Conservation (phyloP, 2,329 filamentous ascomycete genomes). For the Colletotrichum costaricense region DNA sequence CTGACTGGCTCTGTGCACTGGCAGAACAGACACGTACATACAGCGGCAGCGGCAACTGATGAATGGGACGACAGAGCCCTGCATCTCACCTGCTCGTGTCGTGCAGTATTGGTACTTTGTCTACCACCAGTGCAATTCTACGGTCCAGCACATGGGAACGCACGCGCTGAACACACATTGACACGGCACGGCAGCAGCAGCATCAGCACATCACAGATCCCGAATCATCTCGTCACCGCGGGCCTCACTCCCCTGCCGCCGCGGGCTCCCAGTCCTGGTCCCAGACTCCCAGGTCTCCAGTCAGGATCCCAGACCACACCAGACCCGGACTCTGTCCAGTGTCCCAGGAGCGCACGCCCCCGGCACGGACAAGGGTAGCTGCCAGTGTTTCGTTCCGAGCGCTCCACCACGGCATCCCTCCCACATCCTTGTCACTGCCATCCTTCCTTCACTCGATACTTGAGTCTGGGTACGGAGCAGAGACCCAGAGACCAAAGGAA, state of each 20-base stretch:
- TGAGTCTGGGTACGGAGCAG: background rate
- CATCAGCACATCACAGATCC: constrained; percentile 20
- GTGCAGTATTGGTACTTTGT: background rate
- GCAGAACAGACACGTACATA: constrained; percentile 16
- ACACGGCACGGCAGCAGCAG: constrained; percentile 23
- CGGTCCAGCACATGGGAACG: background rate
- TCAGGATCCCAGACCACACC: constrained; percentile 20
- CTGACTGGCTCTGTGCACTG: constrained; percentile 27
- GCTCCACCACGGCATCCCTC: constrained; percentile 31
- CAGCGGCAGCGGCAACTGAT: constrained; percentile 11
- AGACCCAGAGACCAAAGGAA: too few relatives aligned
- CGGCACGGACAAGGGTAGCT: constrained; percentile 36
- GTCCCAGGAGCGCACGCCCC: constrained; percentile 32
- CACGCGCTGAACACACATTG: background rate
- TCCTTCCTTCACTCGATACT: constrained; percentile 23
- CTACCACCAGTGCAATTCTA: background rate
- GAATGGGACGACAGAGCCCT: constrained; percentile 32
- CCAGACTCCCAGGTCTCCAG: background rate
- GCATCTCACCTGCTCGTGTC: background rate
- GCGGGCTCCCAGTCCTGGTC: constrained; percentile 27
- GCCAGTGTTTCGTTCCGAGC: constrained; percentile 36
- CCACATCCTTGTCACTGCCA: constrained; percentile 27
- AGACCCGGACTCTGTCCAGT: constrained; percentile 19
- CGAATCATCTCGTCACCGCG: constrained; percentile 33
- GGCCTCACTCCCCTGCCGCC: constrained; percentile 29